Evolutionary conservation across 2,329 filamentous ascomycete genomes (phyloP).

Genomic region (Claviceps pazoutovae): DNA sequence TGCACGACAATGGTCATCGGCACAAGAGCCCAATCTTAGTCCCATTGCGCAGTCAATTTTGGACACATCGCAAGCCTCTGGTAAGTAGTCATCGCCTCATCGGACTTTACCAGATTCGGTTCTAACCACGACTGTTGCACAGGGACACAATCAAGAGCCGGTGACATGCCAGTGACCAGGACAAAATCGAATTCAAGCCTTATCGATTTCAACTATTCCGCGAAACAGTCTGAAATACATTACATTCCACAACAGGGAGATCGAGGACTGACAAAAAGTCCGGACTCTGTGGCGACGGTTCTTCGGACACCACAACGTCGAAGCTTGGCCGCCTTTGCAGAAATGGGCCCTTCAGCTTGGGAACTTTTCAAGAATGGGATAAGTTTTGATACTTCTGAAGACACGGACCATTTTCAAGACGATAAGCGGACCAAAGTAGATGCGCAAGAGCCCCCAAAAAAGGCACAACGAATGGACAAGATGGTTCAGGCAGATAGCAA

Average conservation of each 20-base stretch:
- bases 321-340: conserved; percentile 11
- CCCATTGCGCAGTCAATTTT: conserved; percentile 31
- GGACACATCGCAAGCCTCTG: conserved; percentile 12
- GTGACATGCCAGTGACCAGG: neutral
- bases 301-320: conserved; percentile 20
- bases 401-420: neutral
- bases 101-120: neutral
- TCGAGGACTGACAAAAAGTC: neutral
- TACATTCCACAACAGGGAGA: neutral
- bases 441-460: neutral
- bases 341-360: conserved; percentile 10
- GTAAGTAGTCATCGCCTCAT: conserved; percentile 8
- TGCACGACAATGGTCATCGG: conserved; percentile 36
- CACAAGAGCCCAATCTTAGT: conserved; percentile 33
- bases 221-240: neutral
- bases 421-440: neutral
- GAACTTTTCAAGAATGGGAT: conserved; percentile 21
- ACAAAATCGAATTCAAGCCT: neutral
- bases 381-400: conserved; percentile 12
- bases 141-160: conserved; percentile 1
- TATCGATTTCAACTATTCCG: neutral
- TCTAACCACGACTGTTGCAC: neutral
- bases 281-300: conserved; percentile 24
- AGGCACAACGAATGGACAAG: neutral
- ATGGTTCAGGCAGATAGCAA: neutral